Percentiles rank a stretch among this genome's conserved stretches.
These are phyloP conservation scores for Podospora australis DNA, from an alignment of 495 filamentous ascomycete species.

Conservation along the genomic window DNA sequence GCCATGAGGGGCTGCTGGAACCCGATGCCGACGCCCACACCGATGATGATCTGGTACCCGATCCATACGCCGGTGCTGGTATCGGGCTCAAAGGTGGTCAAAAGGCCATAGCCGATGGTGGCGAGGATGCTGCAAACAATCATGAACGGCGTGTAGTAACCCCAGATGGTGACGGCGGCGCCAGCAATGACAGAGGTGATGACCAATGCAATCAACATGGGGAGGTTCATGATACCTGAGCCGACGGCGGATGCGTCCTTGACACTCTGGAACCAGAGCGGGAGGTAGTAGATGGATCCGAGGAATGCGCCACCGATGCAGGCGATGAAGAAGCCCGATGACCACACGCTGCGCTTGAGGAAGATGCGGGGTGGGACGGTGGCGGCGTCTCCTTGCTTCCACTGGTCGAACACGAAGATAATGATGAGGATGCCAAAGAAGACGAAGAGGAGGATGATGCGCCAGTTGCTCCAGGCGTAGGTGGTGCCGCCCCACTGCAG, in stretches of 20 bases:
- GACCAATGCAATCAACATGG: slow-evolving; percentile 60
- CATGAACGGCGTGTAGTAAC: slow-evolving; percentile 77
- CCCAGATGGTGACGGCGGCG: slow-evolving; percentile 51
- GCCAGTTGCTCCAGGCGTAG: slow-evolving; percentile 59
- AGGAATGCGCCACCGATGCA: slow-evolving; percentile 60
- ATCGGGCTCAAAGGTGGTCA: slow-evolving; percentile 55
- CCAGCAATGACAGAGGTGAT: slow-evolving; percentile 57
- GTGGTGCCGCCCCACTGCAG: slow-evolving; percentile 78
- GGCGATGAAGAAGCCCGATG: slow-evolving; percentile 47
- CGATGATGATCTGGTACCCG: slow-evolving; percentile 67
- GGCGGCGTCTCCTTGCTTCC: slow-evolving; percentile 57
- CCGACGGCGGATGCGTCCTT: slow-evolving; percentile 59
- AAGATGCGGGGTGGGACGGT: slow-evolving; percentile 68
- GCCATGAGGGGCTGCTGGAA: slow-evolving; percentile 65
- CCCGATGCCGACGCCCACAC: slow-evolving; percentile 61
- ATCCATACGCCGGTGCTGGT: slow-evolving; percentile 60
- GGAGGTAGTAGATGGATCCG: slow-evolving; percentile 64
- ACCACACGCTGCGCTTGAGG: slow-evolving; percentile 60
- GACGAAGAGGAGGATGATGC: slow-evolving; percentile 66
- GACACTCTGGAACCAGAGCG: slow-evolving; percentile 87
- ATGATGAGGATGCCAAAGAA: slow-evolving; percentile 61
- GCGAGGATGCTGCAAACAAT: slow-evolving; percentile 51
- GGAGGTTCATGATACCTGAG: slow-evolving; percentile 73
- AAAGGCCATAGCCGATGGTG: slow-evolving; percentile 62
- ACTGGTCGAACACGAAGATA: slow-evolving; percentile 56